Evolutionary conservation across 176 grass and related monocot species (phyloP), one percentile per base, ranked within the genome.

Genomic region (Raddia guianensis): DNA sequence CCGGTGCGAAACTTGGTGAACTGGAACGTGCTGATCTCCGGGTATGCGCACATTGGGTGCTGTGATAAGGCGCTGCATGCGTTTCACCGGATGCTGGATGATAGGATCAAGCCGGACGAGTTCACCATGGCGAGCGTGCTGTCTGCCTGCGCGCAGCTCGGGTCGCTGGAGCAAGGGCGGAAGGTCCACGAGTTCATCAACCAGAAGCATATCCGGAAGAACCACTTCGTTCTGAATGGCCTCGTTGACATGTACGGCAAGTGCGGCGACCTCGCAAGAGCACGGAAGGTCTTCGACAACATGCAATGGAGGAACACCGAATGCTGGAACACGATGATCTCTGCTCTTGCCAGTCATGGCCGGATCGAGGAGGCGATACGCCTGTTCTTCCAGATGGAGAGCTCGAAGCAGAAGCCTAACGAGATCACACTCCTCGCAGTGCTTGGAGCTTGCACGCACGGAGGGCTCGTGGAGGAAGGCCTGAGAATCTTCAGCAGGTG

Each of bases 231-330:
- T 68, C 8, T 91, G 67, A 91, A 94, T 80, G 83, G 92, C 37
- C 77, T 94, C 49, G 68, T 94, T n/a, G 92, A 94, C 61, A 94
- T 94, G 92, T 94, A 91, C 6, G 86, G 86, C 48, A 91, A 94
- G 58, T 94, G 91, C 21, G 86, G 91, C 9, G 88, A 94, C 89
- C 75, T 94, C 0, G 55, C 60, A 9, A 47, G 63, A 1, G 88
- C 91, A 1, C 81, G 19, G 8, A 55, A 63, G 14, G 69, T 94
- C 34, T 94, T 94, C 43, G 56, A 94, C 75, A 66, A 55, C 54
- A 86, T 81, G 72, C 74, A 42, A 32, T 73, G 80, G 73, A 86
- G 80, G 52, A 94, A 91, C 16, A 82, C 70, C 1, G 80, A 81
- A 20, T 89, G 91, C 74, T 94, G 88, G 88, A 94, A 89, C 47